Evolutionary conservation across 192 early-diverging fungal species (phyloP), one percentile per base, ranked within the genome.

Genomic region (Diversispora epigaea): DNA sequence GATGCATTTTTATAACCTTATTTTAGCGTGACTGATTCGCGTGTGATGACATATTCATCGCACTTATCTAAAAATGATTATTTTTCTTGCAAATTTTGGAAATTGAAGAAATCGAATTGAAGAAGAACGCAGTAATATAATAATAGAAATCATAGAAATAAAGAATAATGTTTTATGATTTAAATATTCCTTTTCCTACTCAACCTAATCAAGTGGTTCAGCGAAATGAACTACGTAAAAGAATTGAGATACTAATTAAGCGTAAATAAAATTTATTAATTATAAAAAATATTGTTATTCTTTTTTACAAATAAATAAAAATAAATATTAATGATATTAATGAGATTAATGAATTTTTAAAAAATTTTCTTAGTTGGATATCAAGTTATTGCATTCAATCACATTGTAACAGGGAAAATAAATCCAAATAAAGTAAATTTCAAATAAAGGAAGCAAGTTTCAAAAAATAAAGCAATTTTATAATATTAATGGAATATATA

Each of bases 341-440:
- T 44, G 4, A 32, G 2, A 32, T 32, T 32, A 43, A 43, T 49
- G 10, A 8, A 2, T 50, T 40, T 3, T 40, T 15, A 58, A n/a
- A n/a, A n/a, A n/a, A n/a, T n/a, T n/a, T n/a, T n/a, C n/a, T n/a
- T 68, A 91, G 88, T 89, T 73, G 89, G 90, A 43, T 88, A 87
- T 73, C 80, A 80, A 15, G 84, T 81, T 19, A 84, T 88, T 15
- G 88, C 88, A 22, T 83, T 81, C 61, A 91, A 86, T 78, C 63
- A 83, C 25, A 80, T 73, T 39, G 73, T 84, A 15, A 60, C 73
- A 4, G 85, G 86, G 6, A 89, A 87, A 72, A 61, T 84, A 21
- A 76, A 75, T 19, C 47, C 80, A 22, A 76, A 76, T 32, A 80
- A 81, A 69, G 80, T 84, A 66, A 19, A 55, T 19, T 50, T 74